These are phyloP conservation scores for Prunus salicina DNA, from an alignment of 306 rosid species.

Conservation along the genomic window DNA sequence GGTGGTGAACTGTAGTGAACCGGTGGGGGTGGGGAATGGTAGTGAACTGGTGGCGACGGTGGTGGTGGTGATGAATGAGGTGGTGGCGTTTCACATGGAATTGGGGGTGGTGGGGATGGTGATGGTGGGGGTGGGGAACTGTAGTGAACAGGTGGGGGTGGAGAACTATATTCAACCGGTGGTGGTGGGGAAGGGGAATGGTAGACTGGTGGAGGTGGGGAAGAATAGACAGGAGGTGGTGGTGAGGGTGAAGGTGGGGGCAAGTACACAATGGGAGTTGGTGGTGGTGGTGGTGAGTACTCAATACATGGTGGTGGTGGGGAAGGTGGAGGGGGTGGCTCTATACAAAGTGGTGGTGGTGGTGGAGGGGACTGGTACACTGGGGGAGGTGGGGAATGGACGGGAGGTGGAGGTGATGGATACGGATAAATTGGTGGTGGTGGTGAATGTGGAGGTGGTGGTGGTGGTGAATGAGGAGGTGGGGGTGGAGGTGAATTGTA, in stretches of 20 bases:
- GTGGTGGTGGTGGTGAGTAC: constrained; percentile 51
- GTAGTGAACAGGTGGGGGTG: constrained; percentile 34
- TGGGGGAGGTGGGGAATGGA: constrained; percentile 51
- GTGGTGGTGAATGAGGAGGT: constrained; percentile 32
- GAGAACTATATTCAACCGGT: constrained; percentile 31
- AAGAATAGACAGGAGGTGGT: constrained; percentile 43
- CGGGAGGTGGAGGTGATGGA: constrained; percentile 58
- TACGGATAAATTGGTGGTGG: constrained; percentile 68
- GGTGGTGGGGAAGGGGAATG: constrained; percentile 37
- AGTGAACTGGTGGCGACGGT: constrained; percentile 23
- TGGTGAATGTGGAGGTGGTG: constrained; percentile 39
- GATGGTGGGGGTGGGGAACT: constrained; percentile 36
- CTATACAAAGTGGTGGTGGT: constrained; percentile 63
- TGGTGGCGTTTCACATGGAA: constrained; percentile 28
- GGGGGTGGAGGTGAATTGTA: constrained; percentile 22
- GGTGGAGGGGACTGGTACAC: constrained; percentile 54
- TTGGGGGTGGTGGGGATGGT: constrained; percentile 45
- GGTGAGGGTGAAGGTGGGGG: constrained; percentile 64
- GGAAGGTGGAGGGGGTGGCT: constrained; percentile 63
- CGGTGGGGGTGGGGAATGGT: constrained; percentile 22
- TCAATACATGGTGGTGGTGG: constrained; percentile 70
- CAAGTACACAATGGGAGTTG: constrained; percentile 36
- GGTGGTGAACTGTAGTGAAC: constrained; percentile 33
- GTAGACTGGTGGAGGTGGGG: constrained; percentile 41
- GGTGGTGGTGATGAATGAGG: constrained; percentile 18